Percentiles rank a stretch among this genome's conserved stretches.
Conservation (phyloP, 305 asterid species). For the Solanum hybrid region DNA sequence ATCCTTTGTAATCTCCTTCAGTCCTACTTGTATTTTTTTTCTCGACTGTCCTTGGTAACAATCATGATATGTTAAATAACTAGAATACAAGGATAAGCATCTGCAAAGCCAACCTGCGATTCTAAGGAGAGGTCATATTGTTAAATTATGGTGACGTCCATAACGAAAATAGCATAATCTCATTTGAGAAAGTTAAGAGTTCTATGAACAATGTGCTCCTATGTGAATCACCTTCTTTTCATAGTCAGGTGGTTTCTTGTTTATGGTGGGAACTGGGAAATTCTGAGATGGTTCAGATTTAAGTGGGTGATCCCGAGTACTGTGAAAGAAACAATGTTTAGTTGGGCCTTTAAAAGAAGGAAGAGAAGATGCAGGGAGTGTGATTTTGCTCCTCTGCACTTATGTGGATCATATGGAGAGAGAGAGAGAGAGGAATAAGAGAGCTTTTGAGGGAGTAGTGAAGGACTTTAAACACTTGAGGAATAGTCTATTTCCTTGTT, state of each 20-base stretch:
- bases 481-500: not conserved
- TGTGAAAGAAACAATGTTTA: not conserved
- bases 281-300: not conserved
- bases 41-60: not conserved
- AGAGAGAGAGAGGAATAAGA: not conserved
- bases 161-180: not conserved
- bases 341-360: not conserved
- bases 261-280: not conserved
- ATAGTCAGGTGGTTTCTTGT: not conserved
- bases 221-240: not conserved
- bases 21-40: not conserved
- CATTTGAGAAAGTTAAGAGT: not conserved
- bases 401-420: not conserved
- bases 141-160: not conserved
- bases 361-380: not conserved
- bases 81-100: not conserved
- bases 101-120: not conserved
- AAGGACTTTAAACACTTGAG: not conserved
- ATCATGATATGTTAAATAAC: not conserved
- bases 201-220: not conserved
- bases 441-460: not conserved
- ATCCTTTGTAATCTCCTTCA: not conserved
- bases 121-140: not conserved
- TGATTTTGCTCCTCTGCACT: not conserved
- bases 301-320: not conserved